phyloP scores from a whole-genome alignment of 306 rosid species.

The Chamaecrista fasciculata region DNA sequence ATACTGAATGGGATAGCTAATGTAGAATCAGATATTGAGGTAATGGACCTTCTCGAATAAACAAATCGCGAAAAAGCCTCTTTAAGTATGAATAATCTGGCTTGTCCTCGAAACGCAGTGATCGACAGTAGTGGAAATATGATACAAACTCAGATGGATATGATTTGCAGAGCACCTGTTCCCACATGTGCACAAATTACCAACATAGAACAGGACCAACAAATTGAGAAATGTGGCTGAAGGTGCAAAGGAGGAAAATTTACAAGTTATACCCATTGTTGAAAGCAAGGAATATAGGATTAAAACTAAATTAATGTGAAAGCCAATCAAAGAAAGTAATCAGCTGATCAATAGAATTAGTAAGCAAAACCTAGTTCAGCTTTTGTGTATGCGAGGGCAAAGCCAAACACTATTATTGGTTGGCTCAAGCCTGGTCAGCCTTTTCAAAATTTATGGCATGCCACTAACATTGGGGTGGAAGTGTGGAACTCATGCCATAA shows the following conservation, averaged over 20 bases:
- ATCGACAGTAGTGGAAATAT: slow-evolving; percentile 89
- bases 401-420: not conserved
- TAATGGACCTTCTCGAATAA: slow-evolving; percentile 82
- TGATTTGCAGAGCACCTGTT: slow-evolving; percentile 88
- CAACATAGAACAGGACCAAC: slow-evolving; percentile 26
- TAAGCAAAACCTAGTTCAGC: slow-evolving; percentile 11
- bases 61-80: slow-evolving; percentile 94
- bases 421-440: slow-evolving; percentile 14
- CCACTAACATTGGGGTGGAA: not conserved
- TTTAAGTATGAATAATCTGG: slow-evolving; percentile 96
- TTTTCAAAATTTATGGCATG: slow-evolving; percentile 10
- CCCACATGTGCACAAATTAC: slow-evolving; percentile 32
- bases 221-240: not conserved
- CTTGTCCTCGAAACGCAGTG: slow-evolving; percentile 95
- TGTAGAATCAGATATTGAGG: not conserved
- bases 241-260: slow-evolving; percentile 1
- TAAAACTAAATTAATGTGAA: not conserved
- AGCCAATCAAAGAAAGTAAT: slow-evolving; percentile 7
- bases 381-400: too few relatives aligned
- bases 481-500: not conserved
- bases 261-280: slow-evolving; percentile 14
- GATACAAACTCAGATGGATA: slow-evolving; percentile 92
- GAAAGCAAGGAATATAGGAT: slow-evolving; percentile 6
- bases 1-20: not conserved
- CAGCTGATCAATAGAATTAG: not conserved